phyloP scores from a whole-genome alignment of 495 filamentous ascomycete species.

The Xylaria sp. region DNA sequence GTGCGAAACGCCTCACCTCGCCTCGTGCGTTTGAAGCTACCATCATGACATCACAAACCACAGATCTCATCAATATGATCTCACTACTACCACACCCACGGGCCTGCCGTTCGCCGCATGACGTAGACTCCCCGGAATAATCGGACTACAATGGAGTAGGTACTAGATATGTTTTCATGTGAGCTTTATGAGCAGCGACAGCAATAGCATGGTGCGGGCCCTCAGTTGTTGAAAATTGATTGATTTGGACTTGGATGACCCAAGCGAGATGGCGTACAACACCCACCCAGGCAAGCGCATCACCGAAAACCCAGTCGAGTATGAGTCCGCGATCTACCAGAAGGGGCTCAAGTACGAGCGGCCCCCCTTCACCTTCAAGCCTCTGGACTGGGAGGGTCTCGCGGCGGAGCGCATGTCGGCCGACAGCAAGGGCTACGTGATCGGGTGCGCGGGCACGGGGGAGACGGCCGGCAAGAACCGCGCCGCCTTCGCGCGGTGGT shows the following conservation, averaged over 20 bases:
- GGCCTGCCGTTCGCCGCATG: not conserved
- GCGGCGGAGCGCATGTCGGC: slow-evolving; percentile 44
- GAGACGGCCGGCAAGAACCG: slow-evolving; percentile 50
- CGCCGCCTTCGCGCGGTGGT: slow-evolving; percentile 50
- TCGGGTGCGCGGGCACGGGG: slow-evolving; percentile 47
- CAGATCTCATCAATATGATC: slow-evolving; percentile 10
- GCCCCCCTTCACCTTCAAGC: slow-evolving; percentile 45
- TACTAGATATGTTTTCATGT: not conserved
- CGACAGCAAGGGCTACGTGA: slow-evolving; percentile 46
- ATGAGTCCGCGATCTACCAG: slow-evolving; percentile 42
- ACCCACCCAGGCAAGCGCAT: slow-evolving; percentile 24
- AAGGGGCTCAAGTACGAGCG: slow-evolving; percentile 43
- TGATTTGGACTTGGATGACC: not conserved
- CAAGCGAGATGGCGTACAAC: slow-evolving; percentile 1
- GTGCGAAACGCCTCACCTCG: not conserved
- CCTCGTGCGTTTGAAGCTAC: not conserved
- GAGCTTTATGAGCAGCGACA: not conserved
- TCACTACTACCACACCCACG: not conserved
- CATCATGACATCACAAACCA: slow-evolving; percentile 5
- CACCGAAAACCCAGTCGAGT: slow-evolving; percentile 35
- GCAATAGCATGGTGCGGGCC: not conserved
- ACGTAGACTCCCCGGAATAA: not conserved
- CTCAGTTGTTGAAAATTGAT: not conserved
- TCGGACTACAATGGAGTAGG: not conserved
- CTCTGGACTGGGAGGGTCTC: slow-evolving; percentile 44